Base-by-base conservation (phyloP, 163 green algal genomes). In the Botryococcus braunii region DNA sequence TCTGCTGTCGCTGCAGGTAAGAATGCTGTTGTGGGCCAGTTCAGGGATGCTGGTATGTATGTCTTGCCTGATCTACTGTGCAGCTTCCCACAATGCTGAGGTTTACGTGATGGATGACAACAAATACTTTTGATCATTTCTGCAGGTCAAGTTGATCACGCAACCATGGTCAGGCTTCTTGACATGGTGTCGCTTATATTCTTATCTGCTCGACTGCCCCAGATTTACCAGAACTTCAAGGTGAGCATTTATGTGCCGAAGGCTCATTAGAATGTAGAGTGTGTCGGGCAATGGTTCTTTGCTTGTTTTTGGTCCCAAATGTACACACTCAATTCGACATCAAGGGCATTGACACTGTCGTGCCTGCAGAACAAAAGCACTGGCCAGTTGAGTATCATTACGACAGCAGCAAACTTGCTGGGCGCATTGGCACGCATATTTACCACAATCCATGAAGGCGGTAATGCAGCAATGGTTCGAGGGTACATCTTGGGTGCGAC, bases 351-450 rank as follows among this genome's bases (percentile, higher is more conserved):
- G 25, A 21, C 60, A 65, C 13, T 8, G 37, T 66, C 47, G 32
- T 2, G 46, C 21, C 59, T 78, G 41, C 57, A 66, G 50, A 41
- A 57, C 3, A 78, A 77, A 34, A 76, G 50, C 82, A 96, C 90
- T 7, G 90, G 90, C 0, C 79, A 93, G 67, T 75, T 96, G 32
- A 87, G 74, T 52, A 65, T 83, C 23, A 69, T 82, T 36, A 90
- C 80, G 23, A 83, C 79, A 38, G 59, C 71, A 13, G 72, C 89
- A 29, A 89, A 89, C 69, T 74, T 82, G 2, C 66, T 78, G 0
- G 90, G 90, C 47, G 84, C 77, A 48, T 36, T 86, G 17, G 86
- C 83, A 2, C 77, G 90, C 27, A 80, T 95, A 8, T 95, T 95
- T 77, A 96, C 90, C 9, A 85, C 71, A 13, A 60, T 90, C 3